Evolutionary conservation across 2,329 filamentous ascomycete genomes (phyloP), one percentile per base, ranked within the genome.

Genomic region (Aspergillus transmontanensis): DNA sequence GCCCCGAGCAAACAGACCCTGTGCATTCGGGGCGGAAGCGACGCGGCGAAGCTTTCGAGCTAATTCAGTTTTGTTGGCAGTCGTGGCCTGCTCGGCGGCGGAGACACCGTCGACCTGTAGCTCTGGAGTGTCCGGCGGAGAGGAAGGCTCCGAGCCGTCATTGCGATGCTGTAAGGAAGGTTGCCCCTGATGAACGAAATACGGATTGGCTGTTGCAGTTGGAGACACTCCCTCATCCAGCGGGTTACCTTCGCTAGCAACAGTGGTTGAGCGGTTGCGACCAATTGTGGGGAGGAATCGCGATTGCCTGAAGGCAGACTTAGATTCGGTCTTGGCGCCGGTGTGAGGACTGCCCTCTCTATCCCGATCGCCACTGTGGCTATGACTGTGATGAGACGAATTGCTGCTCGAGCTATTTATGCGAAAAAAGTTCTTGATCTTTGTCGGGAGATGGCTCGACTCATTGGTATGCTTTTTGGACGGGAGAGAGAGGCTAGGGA

Each of bases 101-200:
- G 88, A 86, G 54, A 88, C 87, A 28, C 89, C 88, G 57, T 91
- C 87, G 60, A 91, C 84, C 79, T 91, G 91, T 69, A 94, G 83
- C 65, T 87, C 88, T 23, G 94, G 94, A 1, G 93, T 96, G 76
- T 97, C 93, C 51, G 94, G 93, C 34, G 95, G 94, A 65, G 94
- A 96, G 14, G 93, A 93, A 16, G 95, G 94, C 41, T 96, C 91
- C 68, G 93, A 97, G 73, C 90, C 92, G 70, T 95, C 93, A 78
- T 98, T 96, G 82, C 96, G 93, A 81, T 99, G 95, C 75, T 94
- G 90, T 72, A 98, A 84, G 68, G 92, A 92, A 4, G 95, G 95
- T 71, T 93, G 93, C 62, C 95, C 95, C 80, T 99, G 95, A 77
- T 98, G 95, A 69, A 89, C 91, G 79, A 98, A 99, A 81, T 99